Percentiles rank a stretch among this genome's conserved stretches.
These are phyloP conservation scores for Chlamydomonas sp. DNA, from an alignment of 139 green algal genomes.

Conservation along the genomic window DNA sequence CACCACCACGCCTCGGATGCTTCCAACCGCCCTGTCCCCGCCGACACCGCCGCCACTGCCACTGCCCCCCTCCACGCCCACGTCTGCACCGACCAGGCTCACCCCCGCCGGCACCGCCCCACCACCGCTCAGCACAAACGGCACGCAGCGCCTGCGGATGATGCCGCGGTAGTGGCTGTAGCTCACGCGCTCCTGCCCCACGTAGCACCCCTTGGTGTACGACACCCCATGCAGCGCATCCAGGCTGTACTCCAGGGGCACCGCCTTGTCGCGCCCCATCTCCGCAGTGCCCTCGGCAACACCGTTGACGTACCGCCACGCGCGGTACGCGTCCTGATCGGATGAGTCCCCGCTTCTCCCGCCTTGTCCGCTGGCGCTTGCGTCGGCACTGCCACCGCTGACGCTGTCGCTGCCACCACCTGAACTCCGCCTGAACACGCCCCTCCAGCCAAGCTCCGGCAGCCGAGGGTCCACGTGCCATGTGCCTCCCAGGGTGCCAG, in stretches of 20 bases:
- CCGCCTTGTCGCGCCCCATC: constrained; percentile 61
- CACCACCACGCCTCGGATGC: not conserved
- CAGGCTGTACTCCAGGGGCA: constrained; percentile 92
- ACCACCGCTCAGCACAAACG: constrained; percentile 13
- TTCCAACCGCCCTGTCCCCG: not conserved
- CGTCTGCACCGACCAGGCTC: too few species aligned
- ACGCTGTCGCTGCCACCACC: not conserved
- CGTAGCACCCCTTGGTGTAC: constrained; percentile 95
- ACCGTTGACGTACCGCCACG: constrained; percentile 64
- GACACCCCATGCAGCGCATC: constrained; percentile 80
- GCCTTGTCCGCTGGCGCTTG: not conserved
- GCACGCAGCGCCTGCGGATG: constrained; percentile 78
- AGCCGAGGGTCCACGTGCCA: constrained; percentile 8
- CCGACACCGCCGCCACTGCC: not conserved
- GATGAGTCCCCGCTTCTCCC: not conserved
- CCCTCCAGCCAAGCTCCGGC: constrained; percentile 7
- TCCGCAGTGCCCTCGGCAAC: constrained; percentile 79
- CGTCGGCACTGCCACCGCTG: not conserved
- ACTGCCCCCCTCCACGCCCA: too few species aligned
- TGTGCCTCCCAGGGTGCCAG: not conserved
- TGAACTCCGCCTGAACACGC: not conserved
- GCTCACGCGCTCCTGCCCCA: constrained; percentile 73
- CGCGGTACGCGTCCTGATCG: constrained; percentile 38
- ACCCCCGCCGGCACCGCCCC: too few species aligned
- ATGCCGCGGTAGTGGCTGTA: constrained; percentile 64